Conservation (phyloP, 192 early-diverging fungal genomes). For the Bifiguratus adelaidae region DNA sequence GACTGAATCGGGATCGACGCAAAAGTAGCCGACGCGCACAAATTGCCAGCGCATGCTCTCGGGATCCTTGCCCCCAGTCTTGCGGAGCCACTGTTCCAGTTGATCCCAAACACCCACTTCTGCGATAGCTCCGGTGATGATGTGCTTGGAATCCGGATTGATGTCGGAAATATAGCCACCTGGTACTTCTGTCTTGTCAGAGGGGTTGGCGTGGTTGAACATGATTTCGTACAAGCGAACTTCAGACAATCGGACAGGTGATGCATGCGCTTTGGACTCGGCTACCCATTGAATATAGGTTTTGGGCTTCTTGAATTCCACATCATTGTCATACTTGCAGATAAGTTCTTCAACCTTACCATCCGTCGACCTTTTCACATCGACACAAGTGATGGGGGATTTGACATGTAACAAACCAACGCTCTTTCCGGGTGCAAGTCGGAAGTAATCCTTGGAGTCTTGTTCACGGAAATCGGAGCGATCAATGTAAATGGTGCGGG, state of each 20-base stretch:
- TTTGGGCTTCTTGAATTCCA: slow-evolving; percentile 74
- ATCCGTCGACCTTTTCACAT: slow-evolving; percentile 47
- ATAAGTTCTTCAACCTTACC: slow-evolving; percentile 80
- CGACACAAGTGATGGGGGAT: slow-evolving; percentile 80
- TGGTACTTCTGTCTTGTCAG: slow-evolving; percentile 65
- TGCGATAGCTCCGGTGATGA: slow-evolving; percentile 58
- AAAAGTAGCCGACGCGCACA: slow-evolving; percentile 95
- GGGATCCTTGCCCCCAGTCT: slow-evolving; percentile 46
- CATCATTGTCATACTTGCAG: slow-evolving; percentile 67
- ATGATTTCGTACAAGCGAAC: slow-evolving; percentile 77
- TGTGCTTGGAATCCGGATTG: slow-evolving; percentile 62
- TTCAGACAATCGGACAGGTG: slow-evolving; percentile 76
- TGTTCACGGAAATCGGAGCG: slow-evolving; percentile 86
- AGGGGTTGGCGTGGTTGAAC: slow-evolving; percentile 85
- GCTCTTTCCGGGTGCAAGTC: slow-evolving; percentile 86
- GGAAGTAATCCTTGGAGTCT: slow-evolving; percentile 92
- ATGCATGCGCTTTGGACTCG: slow-evolving; percentile 68
- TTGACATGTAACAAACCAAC: slow-evolving; percentile 86
- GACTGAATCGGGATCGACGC: slow-evolving; percentile 85
- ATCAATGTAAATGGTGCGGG: slow-evolving; percentile 91
- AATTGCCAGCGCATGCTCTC: slow-evolving; percentile 92
- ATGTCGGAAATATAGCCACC: slow-evolving; percentile 90
- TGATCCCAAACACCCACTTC: slow-evolving; percentile 75
- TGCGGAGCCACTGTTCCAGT: slow-evolving; percentile 41
- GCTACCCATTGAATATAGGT: slow-evolving; percentile 99